Percentiles rank a stretch among this genome's conserved stretches.
These are phyloP conservation scores for Aspergillus cavernicola DNA, from an alignment of 495 filamentous ascomycete genomes.

Conservation along the genomic window DNA sequence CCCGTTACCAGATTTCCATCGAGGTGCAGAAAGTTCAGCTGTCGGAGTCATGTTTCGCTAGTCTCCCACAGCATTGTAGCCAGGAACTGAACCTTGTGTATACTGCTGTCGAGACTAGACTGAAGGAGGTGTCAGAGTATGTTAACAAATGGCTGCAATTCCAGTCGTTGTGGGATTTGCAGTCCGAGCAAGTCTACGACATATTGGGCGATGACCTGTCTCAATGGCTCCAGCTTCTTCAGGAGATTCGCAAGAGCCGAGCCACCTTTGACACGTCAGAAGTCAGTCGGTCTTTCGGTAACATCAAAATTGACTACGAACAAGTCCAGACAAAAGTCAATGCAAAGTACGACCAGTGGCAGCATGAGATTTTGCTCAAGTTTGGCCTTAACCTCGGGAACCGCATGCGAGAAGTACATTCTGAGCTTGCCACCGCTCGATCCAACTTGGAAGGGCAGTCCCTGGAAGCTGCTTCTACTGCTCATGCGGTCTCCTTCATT, in stretches of 20 bases:
- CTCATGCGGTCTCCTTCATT: constrained; percentile 96
- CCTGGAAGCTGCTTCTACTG: constrained; percentile 87
- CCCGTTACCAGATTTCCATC: constrained; percentile 85
- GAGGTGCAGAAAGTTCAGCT: constrained; percentile 55
- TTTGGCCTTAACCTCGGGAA: constrained; percentile 88
- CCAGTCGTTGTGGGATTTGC: constrained; percentile 96
- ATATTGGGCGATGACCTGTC: constrained; percentile 85
- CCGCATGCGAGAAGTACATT: constrained; percentile 82
- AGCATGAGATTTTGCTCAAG: constrained; percentile 90
- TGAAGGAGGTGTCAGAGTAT: constrained; percentile 72
- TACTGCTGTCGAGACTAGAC: constrained; percentile 69
- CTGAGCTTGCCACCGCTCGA: constrained; percentile 82
- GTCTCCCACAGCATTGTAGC: constrained; percentile 78
- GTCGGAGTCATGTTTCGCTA: constrained; percentile 72
- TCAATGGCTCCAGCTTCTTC: constrained; percentile 88
- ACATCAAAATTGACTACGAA: constrained; percentile 92
- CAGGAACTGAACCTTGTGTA: constrained; percentile 75
- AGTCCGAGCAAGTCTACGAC: constrained; percentile 90
- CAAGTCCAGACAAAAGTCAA: constrained; percentile 98
- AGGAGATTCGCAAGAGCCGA: constrained; percentile 89
- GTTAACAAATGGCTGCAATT: constrained; percentile 98
- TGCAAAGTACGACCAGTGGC: constrained; percentile 99
- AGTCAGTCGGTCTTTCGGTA: constrained; percentile 83
- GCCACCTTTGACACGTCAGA: constrained; percentile 96
- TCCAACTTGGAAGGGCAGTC: constrained; percentile 86